A percentile compares a stretch with the other conserved stretches of the same genome.
These are phyloP conservation scores for Geotrichum phurueaensis DNA, from an alignment of 1,139 yeast species.

Conservation along the genomic window DNA sequence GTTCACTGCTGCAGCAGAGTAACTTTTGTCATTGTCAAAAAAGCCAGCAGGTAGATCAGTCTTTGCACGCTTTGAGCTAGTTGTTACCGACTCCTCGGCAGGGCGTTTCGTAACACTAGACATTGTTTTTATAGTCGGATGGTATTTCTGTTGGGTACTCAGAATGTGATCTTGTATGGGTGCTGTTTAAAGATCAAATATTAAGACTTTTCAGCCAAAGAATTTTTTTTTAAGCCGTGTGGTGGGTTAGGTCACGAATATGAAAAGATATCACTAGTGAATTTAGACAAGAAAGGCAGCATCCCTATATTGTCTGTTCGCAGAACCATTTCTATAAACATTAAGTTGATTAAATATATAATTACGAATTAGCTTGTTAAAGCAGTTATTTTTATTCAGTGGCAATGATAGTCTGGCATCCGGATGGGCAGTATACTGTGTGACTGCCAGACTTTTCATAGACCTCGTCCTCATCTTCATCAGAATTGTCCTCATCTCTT, in stretches of 20 bases:
- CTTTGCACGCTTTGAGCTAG: conserved; percentile 42
- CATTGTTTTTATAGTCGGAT: neutral
- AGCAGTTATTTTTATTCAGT: conserved; percentile 4
- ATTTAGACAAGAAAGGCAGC: neutral
- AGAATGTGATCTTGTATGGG: neutral
- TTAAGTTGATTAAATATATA: neutral
- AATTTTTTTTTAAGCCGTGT: neutral
- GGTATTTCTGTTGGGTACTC: neutral
- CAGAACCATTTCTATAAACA: neutral
- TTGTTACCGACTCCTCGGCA: conserved; percentile 69
- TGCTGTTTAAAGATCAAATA: neutral
- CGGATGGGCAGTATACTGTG: conserved; percentile 75
- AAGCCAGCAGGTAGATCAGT: conserved; percentile 1
- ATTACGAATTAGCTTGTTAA: neutral
- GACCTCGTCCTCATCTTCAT: conserved; percentile 33
- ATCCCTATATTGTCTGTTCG: neutral
- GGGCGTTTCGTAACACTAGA: conserved; percentile 44
- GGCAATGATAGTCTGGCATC: conserved; percentile 43
- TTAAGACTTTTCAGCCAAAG: neutral
- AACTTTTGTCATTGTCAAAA: conserved; percentile 1
- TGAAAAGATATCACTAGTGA: neutral
- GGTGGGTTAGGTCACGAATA: neutral
- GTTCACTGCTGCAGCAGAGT: neutral
- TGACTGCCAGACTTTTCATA: conserved; percentile 34
- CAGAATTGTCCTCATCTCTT: neutral